Evolutionary conservation across 2,329 filamentous ascomycete genomes (phyloP).

Genomic region (Parafenestella ontariensis): DNA sequence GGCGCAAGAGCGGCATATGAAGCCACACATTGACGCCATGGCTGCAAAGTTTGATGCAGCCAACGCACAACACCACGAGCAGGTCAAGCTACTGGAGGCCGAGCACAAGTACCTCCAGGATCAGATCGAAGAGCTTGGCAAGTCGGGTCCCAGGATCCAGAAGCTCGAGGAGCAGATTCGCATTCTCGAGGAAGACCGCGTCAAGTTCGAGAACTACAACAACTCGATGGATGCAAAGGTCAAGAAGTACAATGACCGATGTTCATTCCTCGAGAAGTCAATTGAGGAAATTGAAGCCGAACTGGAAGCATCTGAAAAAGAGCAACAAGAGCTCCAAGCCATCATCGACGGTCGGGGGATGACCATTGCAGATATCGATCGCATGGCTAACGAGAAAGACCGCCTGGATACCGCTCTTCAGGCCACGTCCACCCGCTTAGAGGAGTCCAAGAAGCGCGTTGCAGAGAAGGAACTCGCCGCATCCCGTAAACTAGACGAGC

Average conservation of each 20-base stretch:
- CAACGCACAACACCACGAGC: conserved; percentile 83
- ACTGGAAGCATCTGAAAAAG: conserved; percentile 80
- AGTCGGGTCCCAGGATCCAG: conserved; percentile 81
- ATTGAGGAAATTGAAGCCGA: conserved; percentile 85
- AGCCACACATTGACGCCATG: conserved; percentile 88
- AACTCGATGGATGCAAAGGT: conserved; percentile 81
- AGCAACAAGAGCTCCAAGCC: conserved; percentile 79
- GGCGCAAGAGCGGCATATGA: conserved; percentile 70
- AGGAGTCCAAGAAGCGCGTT: conserved; percentile 83
- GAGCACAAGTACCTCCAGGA: conserved; percentile 82
- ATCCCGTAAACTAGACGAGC: conserved; percentile 82
- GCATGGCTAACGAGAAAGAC: conserved; percentile 95
- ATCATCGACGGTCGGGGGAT: conserved; percentile 92
- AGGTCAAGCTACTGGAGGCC: conserved; percentile 83
- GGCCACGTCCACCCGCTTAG: conserved; percentile 74
- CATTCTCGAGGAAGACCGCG: conserved; percentile 91
- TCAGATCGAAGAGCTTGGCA: conserved; percentile 89
- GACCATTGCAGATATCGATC: conserved; percentile 97
- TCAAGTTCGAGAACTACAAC: conserved; percentile 97
- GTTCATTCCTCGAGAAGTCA: conserved; percentile 83
- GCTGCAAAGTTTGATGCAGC: conserved; percentile 83
- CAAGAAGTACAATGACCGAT: conserved; percentile 84
- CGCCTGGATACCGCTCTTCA: conserved; percentile 90
- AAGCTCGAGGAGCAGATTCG: conserved; percentile 89
- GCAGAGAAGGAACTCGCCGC: conserved; percentile 89